A percentile compares a stretch with the other conserved stretches of the same genome.
Evolutionary conservation across 2,329 filamentous ascomycete species (phyloP).

Genomic region (Lojkania enalia): DNA sequence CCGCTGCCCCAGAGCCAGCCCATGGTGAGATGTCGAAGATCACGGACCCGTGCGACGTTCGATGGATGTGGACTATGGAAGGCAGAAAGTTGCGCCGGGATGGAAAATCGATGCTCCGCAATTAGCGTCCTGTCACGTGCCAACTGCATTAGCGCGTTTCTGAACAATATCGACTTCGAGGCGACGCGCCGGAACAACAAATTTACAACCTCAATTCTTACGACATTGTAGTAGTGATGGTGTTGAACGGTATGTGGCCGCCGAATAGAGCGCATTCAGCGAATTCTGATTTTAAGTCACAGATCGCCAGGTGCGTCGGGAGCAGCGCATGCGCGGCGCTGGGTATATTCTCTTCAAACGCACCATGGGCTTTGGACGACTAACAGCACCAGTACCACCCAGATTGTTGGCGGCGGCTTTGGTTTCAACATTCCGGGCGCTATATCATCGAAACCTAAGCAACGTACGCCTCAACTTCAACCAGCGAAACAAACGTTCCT

Average conservation of each 20-base stretch:
- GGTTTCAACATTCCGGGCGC: slow-evolving; percentile 46
- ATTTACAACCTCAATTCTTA: slow-evolving; percentile 18
- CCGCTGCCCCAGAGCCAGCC: slow-evolving; percentile 64
- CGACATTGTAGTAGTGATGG: slow-evolving; percentile 29
- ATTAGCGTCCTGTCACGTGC: slow-evolving; percentile 1
- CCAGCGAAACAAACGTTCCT: slow-evolving; percentile 6
- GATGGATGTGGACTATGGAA: neutral
- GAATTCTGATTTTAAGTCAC: slow-evolving; percentile 1
- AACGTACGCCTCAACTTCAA: slow-evolving; percentile 10
- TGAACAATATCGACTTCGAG: neutral
- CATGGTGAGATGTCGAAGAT: slow-evolving; percentile 56
- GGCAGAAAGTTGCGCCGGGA: slow-evolving; percentile 5
- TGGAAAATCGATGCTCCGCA: slow-evolving; percentile 13
- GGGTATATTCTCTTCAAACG: slow-evolving; percentile 49
- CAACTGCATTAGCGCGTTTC: slow-evolving; percentile 7
- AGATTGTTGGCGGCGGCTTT: slow-evolving; percentile 53
- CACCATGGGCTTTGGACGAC: slow-evolving; percentile 6
- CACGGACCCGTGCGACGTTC: neutral
- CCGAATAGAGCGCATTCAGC: neutral
- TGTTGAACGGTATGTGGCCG: slow-evolving; percentile 32
- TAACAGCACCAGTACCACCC: slow-evolving; percentile 48
- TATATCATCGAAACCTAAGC: slow-evolving; percentile 21
- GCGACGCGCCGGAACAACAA: slow-evolving; percentile 11
- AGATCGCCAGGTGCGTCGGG: slow-evolving; percentile 59
- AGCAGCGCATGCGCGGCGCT: slow-evolving; percentile 61